These are phyloP conservation scores for Phaeosphaeria sp. DNA, from an alignment of 2,329 filamentous ascomycete genomes.

Conservation along the genomic window DNA sequence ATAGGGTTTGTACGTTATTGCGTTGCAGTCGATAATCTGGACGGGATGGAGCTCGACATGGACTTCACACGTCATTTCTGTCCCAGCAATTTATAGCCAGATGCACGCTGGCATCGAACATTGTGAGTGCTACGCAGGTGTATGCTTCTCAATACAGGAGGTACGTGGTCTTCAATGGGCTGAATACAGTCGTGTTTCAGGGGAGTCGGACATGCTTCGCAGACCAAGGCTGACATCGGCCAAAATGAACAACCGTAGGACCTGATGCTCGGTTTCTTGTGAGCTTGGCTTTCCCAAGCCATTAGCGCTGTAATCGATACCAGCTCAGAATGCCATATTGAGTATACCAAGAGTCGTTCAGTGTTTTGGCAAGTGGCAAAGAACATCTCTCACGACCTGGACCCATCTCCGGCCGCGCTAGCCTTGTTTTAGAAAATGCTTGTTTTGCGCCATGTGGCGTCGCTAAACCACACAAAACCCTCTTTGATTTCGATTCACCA, in stretches of 20 bases:
- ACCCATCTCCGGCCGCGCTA: not conserved
- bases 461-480: slow-evolving; percentile 1
- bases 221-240: too few relatives aligned
- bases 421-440: not conserved
- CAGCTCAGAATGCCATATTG: not conserved
- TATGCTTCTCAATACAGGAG: too few relatives aligned
- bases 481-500: not conserved
- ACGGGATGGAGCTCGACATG: too few relatives aligned
- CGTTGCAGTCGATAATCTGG: too few relatives aligned
- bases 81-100: too few relatives aligned
- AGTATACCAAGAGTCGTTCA: slow-evolving; percentile 8
- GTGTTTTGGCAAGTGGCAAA: not conserved
- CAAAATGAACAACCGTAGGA: not conserved
- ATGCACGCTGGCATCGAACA: too few relatives aligned
- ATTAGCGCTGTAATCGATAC: slow-evolving; percentile 8
- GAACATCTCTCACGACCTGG: not conserved
- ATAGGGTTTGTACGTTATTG: too few relatives aligned
- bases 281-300: slow-evolving; percentile 9
- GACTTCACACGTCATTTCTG: too few relatives aligned
- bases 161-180: too few relatives aligned
- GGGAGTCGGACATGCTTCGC: too few relatives aligned
- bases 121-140: too few relatives aligned
- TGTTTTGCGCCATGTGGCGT: not conserved
- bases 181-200: too few relatives aligned
- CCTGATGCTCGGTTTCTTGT: not conserved